Evolutionary conservation across 23 red algal genomes (phyloP), one percentile per base, ranked within the genome.

Genomic region (Gracilaria gracilis): DNA sequence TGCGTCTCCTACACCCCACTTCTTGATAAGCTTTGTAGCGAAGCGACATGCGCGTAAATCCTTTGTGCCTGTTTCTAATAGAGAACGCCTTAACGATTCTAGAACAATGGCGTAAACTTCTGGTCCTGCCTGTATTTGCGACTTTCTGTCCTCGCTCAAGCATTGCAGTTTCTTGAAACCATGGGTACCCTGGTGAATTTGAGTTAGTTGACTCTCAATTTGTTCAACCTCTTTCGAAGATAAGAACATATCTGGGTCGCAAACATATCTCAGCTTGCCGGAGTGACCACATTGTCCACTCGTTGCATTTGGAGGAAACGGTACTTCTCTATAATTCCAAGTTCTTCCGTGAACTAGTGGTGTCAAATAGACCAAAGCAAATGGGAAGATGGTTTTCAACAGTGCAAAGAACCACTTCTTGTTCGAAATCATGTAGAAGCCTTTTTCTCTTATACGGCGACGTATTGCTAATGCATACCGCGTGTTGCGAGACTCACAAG

Each of bases 121-220:
- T 28, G 72, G 72, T 46, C 72, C 72, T 25, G 21, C 25, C 46
- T 77, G 42, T 51, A 77, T 51, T 36, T 32, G 28, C n/a, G 72
- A 15, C 72, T 77, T 46, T 31, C n/a, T 51, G 40, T 25, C 72
- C 16, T 77, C 21, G 46, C 46, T 20, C 1, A 51, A 49, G 72
- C 72, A 77, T 31, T 50, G 72, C 23, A 77, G 11, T 51, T 77
- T 77, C 46, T 77, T 77, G 42, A 77, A 77, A 77, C 72, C 72
- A 51, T 77, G 38, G 27, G 39, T 77, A 31, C 72, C 72, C 40
- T 77, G 27, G 23, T 17, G 72, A 51, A 77, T 77, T 12, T 77
- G 46, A 49, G 72, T 51, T 17, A 77, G 72, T 34, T 49, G 72
- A 31, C 20, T 8, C 6, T 77, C 72, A 51, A 77, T 50, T 3